A percentile compares a stretch with the other conserved stretches of the same genome.
phyloP scores from a whole-genome alignment of 2,329 filamentous ascomycete genomes.

The Fusarium nygamai region DNA sequence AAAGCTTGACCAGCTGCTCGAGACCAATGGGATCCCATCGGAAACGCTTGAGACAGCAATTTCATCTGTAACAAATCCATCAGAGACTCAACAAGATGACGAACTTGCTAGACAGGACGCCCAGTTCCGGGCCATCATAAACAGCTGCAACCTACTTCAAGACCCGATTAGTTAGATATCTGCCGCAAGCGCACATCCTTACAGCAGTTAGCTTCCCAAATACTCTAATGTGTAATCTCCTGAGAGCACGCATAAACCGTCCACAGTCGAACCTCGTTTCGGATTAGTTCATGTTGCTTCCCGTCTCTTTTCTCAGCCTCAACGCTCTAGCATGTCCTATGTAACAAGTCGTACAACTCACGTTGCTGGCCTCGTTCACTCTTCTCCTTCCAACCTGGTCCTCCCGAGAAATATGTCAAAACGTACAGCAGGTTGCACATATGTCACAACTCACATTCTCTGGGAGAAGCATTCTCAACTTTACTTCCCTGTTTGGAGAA shows the following conservation, averaged over 20 bases:
- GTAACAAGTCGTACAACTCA: slow-evolving; percentile 16
- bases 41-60: slow-evolving; percentile 62
- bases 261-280: slow-evolving; percentile 15
- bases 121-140: slow-evolving; percentile 57
- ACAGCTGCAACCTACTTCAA: slow-evolving; percentile 51
- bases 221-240: slow-evolving; percentile 20
- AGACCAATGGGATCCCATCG: slow-evolving; percentile 57
- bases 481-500: slow-evolving; percentile 7
- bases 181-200: slow-evolving; percentile 13
- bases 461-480: background rate
- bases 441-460: slow-evolving; percentile 22
- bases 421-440: slow-evolving; percentile 19
- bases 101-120: slow-evolving; percentile 52
- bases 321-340: slow-evolving; percentile 28
- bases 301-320: slow-evolving; percentile 32
- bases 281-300: slow-evolving; percentile 18
- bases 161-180: slow-evolving; percentile 23
- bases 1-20: slow-evolving; percentile 57
- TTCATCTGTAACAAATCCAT: slow-evolving; percentile 52
- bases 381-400: background rate
- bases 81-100: slow-evolving; percentile 21
- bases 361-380: slow-evolving; percentile 22
- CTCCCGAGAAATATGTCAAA: slow-evolving; percentile 1
- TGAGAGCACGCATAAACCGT: slow-evolving; percentile 8
- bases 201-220: background rate